phyloP scores from a whole-genome alignment of 2,329 filamentous ascomycete species.

The Neocatenulostroma microsporum region DNA sequence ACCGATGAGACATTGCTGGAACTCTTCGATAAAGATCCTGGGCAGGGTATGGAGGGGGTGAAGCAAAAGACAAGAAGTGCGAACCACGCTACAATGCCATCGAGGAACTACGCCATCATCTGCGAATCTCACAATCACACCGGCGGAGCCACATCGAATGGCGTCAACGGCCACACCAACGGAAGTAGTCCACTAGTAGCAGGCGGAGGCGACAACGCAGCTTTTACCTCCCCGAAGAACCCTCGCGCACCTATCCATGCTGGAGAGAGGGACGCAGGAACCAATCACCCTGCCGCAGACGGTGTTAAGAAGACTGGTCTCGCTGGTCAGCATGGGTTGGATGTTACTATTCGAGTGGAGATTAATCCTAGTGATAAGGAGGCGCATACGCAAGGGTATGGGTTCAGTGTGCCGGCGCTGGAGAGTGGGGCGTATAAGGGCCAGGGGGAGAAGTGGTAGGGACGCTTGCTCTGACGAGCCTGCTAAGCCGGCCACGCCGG shows the following conservation, averaged over 20 bases:
- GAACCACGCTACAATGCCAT: slow-evolving; percentile 80
- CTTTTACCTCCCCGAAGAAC: slow-evolving; percentile 41
- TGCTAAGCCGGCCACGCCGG: too few relatives aligned
- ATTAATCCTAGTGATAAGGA: slow-evolving; percentile 37
- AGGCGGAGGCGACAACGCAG: slow-evolving; percentile 26
- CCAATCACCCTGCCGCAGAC: slow-evolving; percentile 62
- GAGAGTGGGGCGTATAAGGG: slow-evolving; percentile 20
- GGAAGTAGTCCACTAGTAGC: too few relatives aligned
- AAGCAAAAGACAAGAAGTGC: slow-evolving; percentile 57
- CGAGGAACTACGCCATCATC: slow-evolving; percentile 57
- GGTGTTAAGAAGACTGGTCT: slow-evolving; percentile 37
- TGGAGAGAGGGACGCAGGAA: slow-evolving; percentile 73
- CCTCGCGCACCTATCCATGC: slow-evolving; percentile 60
- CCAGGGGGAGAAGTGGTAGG: slow-evolving; percentile 24
- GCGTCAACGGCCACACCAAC: slow-evolving; percentile 11
- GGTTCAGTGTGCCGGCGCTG: slow-evolving; percentile 41
- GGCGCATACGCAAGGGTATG: slow-evolving; percentile 44
- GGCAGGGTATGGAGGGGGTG: slow-evolving; percentile 34
- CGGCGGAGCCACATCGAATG: slow-evolving; percentile 27
- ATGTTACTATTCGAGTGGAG: slow-evolving; percentile 43
- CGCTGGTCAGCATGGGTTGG: slow-evolving; percentile 38
- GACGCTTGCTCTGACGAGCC: too few relatives aligned
- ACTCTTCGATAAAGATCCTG: slow-evolving; percentile 55
- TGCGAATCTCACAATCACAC: slow-evolving; percentile 40
- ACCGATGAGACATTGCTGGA: slow-evolving; percentile 59